phyloP scores from a whole-genome alignment of 2,329 filamentous ascomycete species.

The Calonectria henricotiae region DNA sequence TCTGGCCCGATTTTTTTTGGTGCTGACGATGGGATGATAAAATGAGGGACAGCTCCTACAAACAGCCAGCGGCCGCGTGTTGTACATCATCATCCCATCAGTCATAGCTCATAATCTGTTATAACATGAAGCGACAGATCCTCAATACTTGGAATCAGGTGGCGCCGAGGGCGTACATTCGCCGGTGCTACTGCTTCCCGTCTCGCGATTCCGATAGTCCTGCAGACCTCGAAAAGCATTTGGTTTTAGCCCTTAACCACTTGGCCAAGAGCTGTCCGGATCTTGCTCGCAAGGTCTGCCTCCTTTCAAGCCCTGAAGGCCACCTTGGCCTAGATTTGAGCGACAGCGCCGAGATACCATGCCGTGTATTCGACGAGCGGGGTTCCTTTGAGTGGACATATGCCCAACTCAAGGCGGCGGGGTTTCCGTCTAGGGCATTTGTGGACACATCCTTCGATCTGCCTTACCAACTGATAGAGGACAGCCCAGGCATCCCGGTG shows the following conservation, averaged over 20 bases:
- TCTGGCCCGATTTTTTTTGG: constrained; percentile 6
- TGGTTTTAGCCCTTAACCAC: background rate
- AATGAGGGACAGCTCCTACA: background rate
- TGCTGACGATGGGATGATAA: constrained; percentile 2
- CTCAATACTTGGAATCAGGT: constrained; percentile 15
- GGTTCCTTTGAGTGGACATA: constrained; percentile 15
- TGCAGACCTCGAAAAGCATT: background rate
- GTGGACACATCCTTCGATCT: constrained; percentile 24
- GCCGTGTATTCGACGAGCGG: constrained; percentile 1
- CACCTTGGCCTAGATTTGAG: background rate
- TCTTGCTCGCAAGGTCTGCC: background rate
- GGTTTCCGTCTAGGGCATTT: constrained; percentile 20
- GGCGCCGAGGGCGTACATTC: constrained; percentile 15
- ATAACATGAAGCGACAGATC: background rate
- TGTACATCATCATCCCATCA: background rate
- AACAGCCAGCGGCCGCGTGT: background rate
- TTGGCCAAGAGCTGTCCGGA: background rate
- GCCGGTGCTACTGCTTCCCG: constrained; percentile 7
- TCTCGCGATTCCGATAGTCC: background rate
- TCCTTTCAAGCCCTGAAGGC: background rate
- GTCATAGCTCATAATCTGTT: too few relatives aligned
- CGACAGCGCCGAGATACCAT: background rate
- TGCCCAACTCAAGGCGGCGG: background rate
- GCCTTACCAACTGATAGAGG: constrained; percentile 1
- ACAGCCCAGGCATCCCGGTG: constrained; percentile 6